phyloP scores from a whole-genome alignment of 192 early-diverging fungal species.

The Coemansia sp. region DNA sequence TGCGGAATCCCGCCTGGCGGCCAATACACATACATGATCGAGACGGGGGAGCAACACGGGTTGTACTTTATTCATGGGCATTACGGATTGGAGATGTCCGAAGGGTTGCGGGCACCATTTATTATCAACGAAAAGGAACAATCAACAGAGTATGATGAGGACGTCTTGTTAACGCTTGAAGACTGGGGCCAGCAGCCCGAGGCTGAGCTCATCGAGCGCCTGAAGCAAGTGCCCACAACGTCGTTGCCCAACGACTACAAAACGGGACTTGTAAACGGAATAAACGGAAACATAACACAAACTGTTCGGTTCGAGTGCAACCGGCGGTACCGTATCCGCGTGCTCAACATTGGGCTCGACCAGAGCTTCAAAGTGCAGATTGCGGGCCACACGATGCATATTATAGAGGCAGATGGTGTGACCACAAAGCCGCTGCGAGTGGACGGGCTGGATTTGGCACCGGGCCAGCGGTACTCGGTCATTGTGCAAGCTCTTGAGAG shows the following conservation, averaged over 20 bases:
- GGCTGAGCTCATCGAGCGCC: conserved; percentile 3
- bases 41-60: conserved; percentile 53
- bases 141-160: conserved; percentile 59
- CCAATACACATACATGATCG: conserved; percentile 64
- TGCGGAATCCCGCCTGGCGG: conserved; percentile 67
- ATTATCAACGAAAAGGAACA: conserved; percentile 56
- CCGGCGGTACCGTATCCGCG: conserved; percentile 60
- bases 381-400: conserved; percentile 66
- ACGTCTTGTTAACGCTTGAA: conserved; percentile 58
- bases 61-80: conserved; percentile 81
- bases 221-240: background rate
- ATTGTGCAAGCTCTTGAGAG: conserved; percentile 66
- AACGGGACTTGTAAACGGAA: background rate
- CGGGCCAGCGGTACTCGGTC: conserved; percentile 76
- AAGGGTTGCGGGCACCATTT: conserved; percentile 70
- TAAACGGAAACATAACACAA: background rate
- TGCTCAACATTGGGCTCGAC: conserved; percentile 71
- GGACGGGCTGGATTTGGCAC: conserved; percentile 57
- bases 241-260: background rate
- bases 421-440: conserved; percentile 56
- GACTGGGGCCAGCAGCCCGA: conserved; percentile 58
- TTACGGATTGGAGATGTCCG: conserved; percentile 66
- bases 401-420: conserved; percentile 77
- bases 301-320: background rate
- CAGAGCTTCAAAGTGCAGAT: conserved; percentile 69